Base-by-base conservation (phyloP, 2,329 filamentous ascomycete species). In the Scolecobasidium constrictum region DNA sequence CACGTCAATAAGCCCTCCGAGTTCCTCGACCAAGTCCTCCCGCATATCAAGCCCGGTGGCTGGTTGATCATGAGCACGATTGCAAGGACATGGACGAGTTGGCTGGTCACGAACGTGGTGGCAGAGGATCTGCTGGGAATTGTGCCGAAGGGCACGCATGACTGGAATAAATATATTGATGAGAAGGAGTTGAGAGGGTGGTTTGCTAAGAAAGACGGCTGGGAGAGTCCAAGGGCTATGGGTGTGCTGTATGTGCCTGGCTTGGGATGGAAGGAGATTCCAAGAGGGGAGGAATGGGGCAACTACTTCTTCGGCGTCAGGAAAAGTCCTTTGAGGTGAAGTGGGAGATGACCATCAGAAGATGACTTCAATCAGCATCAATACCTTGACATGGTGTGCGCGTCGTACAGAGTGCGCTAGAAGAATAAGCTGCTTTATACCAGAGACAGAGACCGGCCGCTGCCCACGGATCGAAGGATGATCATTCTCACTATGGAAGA, bases 101-200 rank as follows among this genome's bases (percentile, higher is more conserved):
- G 86, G 81, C 63, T 95, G 37, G 87, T 90, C 11, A 98, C 93
- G 3, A 94, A 94, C 55, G 67, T 96, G 18, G 72, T 94, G 49
- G 92, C 92, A 0, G 92, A 98, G 66, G 85, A 92, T 64, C 58
- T 95, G 45, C 54, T 94, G 58, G 72, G 84, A 4, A 86, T 96
- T 47, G 92, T 98, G 44, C 92, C 92, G 7, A 77, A 75, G 49
- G 92, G 92, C 2, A 98, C 92, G 37, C 92, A 98, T 64, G 87
- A 95, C 60, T 98, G 92, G 92, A 72, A 72, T 48, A 94, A 96
- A 67, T 98, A 96, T 64, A 81, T 98, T 51, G 92, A 95, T 57
- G 83, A 85, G 49, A 69, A 75, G 12, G 90, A 96, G 69, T 60
- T 94, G 57, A 58, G 63, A 50, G 57, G 50, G 4, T 72, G 67